Percentiles rank a stretch among this genome's conserved stretches.
These are phyloP conservation scores for Orbilia javanica DNA, from an alignment of 2,329 filamentous ascomycete species.

Conservation along the genomic window DNA sequence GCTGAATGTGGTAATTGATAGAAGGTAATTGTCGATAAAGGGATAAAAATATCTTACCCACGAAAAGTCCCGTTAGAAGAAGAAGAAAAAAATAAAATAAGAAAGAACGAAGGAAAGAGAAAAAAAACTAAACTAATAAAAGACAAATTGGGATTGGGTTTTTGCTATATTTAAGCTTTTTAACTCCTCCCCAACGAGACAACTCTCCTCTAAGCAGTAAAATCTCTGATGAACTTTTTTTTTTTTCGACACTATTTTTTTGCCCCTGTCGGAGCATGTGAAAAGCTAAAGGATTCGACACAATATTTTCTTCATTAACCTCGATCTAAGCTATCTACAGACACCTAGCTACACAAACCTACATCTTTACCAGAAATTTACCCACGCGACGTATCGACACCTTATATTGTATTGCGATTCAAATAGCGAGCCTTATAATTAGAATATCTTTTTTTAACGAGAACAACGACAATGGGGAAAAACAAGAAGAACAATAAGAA, in stretches of 20 bases:
- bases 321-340: too few relatives aligned
- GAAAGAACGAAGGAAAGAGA: too few relatives aligned
- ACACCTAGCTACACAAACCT: not conserved
- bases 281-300: not conserved
- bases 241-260: conserved; percentile 1
- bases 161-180: conserved; percentile 9
- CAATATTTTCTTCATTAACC: conserved; percentile 2
- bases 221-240: not conserved
- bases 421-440: not conserved
- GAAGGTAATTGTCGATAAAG: conserved; percentile 22
- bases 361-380: not conserved
- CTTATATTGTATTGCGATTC: not conserved
- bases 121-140: not conserved
- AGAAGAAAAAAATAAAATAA: not conserved
- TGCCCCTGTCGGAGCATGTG: conserved; percentile 11
- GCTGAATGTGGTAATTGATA: conserved; percentile 10
- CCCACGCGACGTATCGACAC: not conserved
- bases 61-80: not conserved
- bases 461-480: conserved; percentile 25
- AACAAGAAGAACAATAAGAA: conserved; percentile 31
- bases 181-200: not conserved
- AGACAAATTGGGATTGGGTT: not conserved
- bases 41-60: conserved; percentile 10
- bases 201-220: too few relatives aligned
- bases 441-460: not conserved